Evolutionary conservation across 2,329 filamentous ascomycete genomes (phyloP), one percentile per base, ranked within the genome.

Genomic region (Cercospora sesami): DNA sequence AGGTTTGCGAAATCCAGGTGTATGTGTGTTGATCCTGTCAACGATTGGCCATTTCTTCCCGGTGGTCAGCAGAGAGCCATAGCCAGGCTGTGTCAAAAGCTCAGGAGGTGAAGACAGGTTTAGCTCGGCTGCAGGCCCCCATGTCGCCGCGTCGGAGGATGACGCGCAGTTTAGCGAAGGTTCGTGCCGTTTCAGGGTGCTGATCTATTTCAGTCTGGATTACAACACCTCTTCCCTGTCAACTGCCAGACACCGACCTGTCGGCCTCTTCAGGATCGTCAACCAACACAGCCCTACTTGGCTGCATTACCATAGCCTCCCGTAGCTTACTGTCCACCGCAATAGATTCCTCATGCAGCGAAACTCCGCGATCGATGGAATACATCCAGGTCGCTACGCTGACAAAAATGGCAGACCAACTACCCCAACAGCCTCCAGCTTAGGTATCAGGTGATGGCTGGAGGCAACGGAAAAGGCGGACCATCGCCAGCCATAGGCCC

Each of bases 111-210:
- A 23, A 23, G 42, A 23, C 45, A 51, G 45, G 21, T 23, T 51
- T 26, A 21, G 18, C 45, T 51, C 45, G 45, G 45, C 45, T 51
- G 45, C 45, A 23, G 10, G 12, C 45, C 18, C 45, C 45, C 45
- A 12, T 51, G 45, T 21, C 45, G 21, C 45, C 45, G 18, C 12
- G 45, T 21, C 45, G 45, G 9, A 60, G 33, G 18, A 60, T 60
- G 58, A 39, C 39, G 30, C 21, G 12, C 58, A 53, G 26, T 63
- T 23, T 53, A 31, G 3, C 26, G 51, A 58, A 58, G 51, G 62
- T 58, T 64, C 62, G 62, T 58, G 62, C 62, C 62, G 62, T 31
- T 23, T 12, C 48, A 45, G 51, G 51, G 26, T 39, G 28, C 14
- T 31, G 23, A 36, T 60, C 61, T 63, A 64, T 64, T 64, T 48